Base-by-base conservation (phyloP, 73 alveolate species). In the Paramecium biaurelia region DNA sequence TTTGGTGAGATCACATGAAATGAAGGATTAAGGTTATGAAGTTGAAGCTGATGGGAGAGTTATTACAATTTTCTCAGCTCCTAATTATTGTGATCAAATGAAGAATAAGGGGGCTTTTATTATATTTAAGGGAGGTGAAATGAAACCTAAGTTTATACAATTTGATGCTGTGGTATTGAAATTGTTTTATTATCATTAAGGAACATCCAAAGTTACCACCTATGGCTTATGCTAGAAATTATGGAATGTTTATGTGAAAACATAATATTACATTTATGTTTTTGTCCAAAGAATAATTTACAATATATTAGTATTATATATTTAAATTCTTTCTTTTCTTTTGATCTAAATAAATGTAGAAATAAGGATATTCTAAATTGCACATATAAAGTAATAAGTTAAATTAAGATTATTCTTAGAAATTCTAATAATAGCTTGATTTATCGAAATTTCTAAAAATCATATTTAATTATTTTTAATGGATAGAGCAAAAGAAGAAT, bases 61-160 rank as follows among this genome's bases (percentile, higher is more conserved):
- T 20, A 94, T 98, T 59, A 98, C 99, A 41, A 95, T 98, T 53
- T 98, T 98, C 93, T 94, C 98, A 20, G 99, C 99, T 47, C 99
- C 99, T 6, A 98, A 98, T 92, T 98, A 98, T 86, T 98, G 99
- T 85, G 99, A 97, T 93, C 97, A 96, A 92, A 96, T 96, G 99
- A 99, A 99, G 38, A 98, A 98, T 93, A 97, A 97, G 93, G 99
- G 99, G 76, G 99, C 99, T 8, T 95, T 96, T 76, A 92, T 97
- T 5, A 94, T 92, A 89, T 96, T 98, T 82, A 96, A 96, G 47
- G 99, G 99, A 6, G 85, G 92, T 63, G 98, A 96, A 41, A 92
- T 98, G 96, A 94, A 93, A 34, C 99, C 99, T 11, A 85, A 89
- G 41, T 96, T 96, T 93, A 85, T 94, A 18, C 34, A 92, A 76